Base-by-base conservation (phyloP, 805 yeast genomes). In the Nakazawaea wyomingensis region DNA sequence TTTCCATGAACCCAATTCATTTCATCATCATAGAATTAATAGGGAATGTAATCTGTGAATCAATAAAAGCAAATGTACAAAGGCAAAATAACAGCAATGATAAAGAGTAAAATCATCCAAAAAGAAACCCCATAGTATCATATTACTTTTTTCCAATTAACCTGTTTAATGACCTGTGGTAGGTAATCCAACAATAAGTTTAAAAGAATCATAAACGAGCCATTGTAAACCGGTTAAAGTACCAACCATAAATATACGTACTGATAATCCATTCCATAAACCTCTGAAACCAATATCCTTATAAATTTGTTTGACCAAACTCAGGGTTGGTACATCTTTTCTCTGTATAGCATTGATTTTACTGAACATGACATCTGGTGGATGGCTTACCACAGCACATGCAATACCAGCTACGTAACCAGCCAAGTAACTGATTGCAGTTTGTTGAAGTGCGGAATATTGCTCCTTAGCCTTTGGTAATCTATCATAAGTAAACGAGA, bases 141-240 rank as follows among this genome's bases (percentile, higher is more conserved):
- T n/a, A n/a, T n/a, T n/a, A n/a, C n/a, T n/a, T n/a, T n/a, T n/a
- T n/a, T n/a, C n/a, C 11, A 2, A 9, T 8, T 24, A 24, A 9
- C 8, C 27, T 24, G 28, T 14, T 43, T 24, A 43, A 24, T 43
- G 43, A 18, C 46, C 46, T 9, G 46, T 43, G 17, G 46, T 43
- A 14, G 46, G 46, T 26, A 43, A 43, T 5, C 46, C 46, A 22
- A 39, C 37, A n/a, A 27, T 33, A 13, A 43, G 11, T 33, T 43
- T 43, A 40, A 39, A 34, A 16, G 43, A 34, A 21, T 43, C 46
- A 34, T 43, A 43, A 29, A 33, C 39, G 5, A 43, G 33, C 46
- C 46, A 43, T 35, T 43, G 46, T 19, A 43, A 39, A 21, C 46
- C 46, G n/a, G 46, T 43, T 20, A 43, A 43, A 22, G 46, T 43